Evolutionary conservation across 441 rosid species (phyloP).

Genomic region (Pelargonium myrrhifolium): DNA sequence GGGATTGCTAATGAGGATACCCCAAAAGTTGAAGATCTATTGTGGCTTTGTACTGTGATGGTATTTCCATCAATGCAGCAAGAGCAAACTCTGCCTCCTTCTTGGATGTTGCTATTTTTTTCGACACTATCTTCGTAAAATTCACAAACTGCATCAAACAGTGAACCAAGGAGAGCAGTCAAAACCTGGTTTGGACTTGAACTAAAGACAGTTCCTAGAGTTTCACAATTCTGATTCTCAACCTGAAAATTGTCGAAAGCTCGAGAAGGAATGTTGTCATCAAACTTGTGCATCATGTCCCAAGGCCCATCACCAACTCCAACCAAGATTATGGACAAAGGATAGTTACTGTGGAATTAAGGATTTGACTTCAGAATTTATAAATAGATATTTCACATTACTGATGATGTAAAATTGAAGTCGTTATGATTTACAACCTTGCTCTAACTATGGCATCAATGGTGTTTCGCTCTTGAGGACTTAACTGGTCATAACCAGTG

Average conservation of each 20-base stretch:
- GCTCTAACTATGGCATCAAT: slow-evolving; percentile 20
- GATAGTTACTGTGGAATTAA: slow-evolving; percentile 15
- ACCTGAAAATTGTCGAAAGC: slow-evolving; percentile 33
- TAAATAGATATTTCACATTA: too few relatives aligned
- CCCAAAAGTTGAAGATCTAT: slow-evolving; percentile 28
- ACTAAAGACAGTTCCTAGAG: too few relatives aligned
- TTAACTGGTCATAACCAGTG: slow-evolving; percentile 13
- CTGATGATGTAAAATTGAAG: neutral
- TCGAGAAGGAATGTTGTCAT: slow-evolving; percentile 27
- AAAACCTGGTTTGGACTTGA: too few relatives aligned
- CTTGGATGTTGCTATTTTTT: slow-evolving; percentile 12
- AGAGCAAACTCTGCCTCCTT: too few relatives aligned
- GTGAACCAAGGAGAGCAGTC: neutral
- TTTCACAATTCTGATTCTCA: neutral
- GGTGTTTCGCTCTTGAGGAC: slow-evolving; percentile 19
- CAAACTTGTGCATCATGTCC: slow-evolving; percentile 30
- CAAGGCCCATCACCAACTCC: slow-evolving; percentile 33
- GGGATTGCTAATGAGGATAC: slow-evolving; percentile 4
- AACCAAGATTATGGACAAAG: slow-evolving; percentile 27
- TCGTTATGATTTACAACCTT: too few relatives aligned
- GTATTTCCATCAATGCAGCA: slow-evolving; percentile 22
- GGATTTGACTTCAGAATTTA: too few relatives aligned
- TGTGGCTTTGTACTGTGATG: slow-evolving; percentile 27
- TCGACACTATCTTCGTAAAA: slow-evolving; percentile 25
- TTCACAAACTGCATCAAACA: slow-evolving; percentile 23